Percentiles rank a stretch among this genome's conserved stretches.
These are phyloP conservation scores for Tolypocladium tundrense DNA, from an alignment of 2,329 filamentous ascomycete genomes.

Conservation along the genomic window DNA sequence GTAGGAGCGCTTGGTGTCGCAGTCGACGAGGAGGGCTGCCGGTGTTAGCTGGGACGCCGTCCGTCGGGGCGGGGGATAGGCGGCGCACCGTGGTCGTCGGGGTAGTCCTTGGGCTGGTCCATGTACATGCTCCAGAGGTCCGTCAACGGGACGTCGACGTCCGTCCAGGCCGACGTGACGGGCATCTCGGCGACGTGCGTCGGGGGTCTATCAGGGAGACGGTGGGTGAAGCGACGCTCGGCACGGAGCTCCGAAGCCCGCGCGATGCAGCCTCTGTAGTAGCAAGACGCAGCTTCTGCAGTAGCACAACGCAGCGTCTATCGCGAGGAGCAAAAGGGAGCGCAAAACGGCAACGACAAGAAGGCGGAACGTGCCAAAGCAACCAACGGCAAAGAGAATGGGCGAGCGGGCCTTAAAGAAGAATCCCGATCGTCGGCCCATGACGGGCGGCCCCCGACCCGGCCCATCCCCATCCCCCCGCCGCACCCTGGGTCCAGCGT, in stretches of 20 bases:
- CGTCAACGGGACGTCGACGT: constrained; percentile 58
- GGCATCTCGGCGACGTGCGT: constrained; percentile 45
- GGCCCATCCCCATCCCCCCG: background rate
- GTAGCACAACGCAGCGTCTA: background rate
- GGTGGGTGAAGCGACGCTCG: background rate
- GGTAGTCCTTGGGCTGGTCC: constrained; percentile 55
- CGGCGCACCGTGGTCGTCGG: constrained; percentile 60
- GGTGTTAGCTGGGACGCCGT: background rate
- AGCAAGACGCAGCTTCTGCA: no score
- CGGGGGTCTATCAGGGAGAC: background rate
- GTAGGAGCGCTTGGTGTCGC: constrained; percentile 56
- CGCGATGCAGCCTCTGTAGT: no score
- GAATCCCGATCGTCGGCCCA: background rate
- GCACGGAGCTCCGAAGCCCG: no score
- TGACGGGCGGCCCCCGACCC: background rate
- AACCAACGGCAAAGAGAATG: background rate
- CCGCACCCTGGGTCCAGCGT: background rate
- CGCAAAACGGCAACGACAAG: background rate
- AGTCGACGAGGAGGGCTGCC: constrained; percentile 68
- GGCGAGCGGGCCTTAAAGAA: background rate
- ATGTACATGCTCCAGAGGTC: constrained; percentile 77
- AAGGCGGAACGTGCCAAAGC: background rate
- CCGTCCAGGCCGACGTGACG: constrained; percentile 53
- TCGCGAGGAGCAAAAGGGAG: background rate
- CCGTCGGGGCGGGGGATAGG: background rate